These are phyloP conservation scores for Globisporangium viniferum DNA, from an alignment of 352 stramenopile genomes.

Conservation along the genomic window DNA sequence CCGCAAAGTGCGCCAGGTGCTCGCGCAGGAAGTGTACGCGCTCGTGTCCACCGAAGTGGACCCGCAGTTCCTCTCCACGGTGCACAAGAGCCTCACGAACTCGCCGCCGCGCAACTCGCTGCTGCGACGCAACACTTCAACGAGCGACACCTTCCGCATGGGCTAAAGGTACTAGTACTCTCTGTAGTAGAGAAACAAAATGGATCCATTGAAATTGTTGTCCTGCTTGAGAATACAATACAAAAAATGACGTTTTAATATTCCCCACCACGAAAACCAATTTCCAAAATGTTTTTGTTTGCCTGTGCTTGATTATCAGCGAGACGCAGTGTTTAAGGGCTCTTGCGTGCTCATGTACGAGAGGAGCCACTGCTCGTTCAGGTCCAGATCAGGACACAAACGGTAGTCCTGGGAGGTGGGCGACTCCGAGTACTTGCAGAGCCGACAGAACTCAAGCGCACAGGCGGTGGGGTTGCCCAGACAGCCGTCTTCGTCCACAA, in stretches of 20 bases:
- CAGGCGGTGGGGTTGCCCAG: neutral
- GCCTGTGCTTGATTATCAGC: neutral
- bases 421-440: constrained; percentile 11
- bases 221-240: neutral
- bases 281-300: neutral
- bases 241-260: neutral
- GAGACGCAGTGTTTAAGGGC: neutral
- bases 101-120: constrained; percentile 33
- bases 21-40: constrained; percentile 56
- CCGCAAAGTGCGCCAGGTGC: constrained; percentile 45
- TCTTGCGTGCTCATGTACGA: neutral
- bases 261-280: neutral
- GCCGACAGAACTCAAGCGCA: neutral
- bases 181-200: no score
- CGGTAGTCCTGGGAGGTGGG: neutral
- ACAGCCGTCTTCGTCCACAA: constrained; percentile 12
- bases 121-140: constrained; percentile 36
- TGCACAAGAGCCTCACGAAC: constrained; percentile 51
- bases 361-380: constrained; percentile 9
- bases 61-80: constrained; percentile 43
- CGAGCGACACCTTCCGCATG: constrained; percentile 34
- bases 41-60: constrained; percentile 54
- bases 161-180: neutral
- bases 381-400: neutral
- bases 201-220: neutral